Evolutionary conservation across 2,329 filamentous ascomycete species (phyloP).

Genomic region (Talaromyces piceae): DNA sequence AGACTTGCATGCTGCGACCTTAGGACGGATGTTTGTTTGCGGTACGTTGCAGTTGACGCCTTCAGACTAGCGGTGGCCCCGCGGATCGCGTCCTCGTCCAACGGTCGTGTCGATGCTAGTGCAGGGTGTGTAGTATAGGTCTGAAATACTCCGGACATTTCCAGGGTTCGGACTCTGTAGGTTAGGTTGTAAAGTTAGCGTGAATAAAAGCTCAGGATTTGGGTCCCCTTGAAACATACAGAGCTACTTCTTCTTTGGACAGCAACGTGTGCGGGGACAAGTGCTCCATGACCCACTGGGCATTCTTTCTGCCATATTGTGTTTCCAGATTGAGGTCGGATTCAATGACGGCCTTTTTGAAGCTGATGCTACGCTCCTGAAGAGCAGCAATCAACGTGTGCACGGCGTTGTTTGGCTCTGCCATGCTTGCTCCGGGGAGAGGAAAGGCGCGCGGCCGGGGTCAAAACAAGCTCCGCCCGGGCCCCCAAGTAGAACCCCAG

Average conservation of each 20-base stretch:
- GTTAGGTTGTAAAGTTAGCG: neutral
- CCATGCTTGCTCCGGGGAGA: conserved; percentile 11
- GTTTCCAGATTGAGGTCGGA: conserved; percentile 19
- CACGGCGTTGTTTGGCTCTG: conserved; percentile 12
- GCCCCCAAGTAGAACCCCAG: no score
- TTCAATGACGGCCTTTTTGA: conserved; percentile 22
- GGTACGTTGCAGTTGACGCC: conserved; percentile 28
- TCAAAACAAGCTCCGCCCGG: neutral
- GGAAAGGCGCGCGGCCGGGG: neutral
- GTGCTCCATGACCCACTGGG: conserved; percentile 27
- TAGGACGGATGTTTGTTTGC: conserved; percentile 27
- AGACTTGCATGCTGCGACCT: conserved; percentile 25
- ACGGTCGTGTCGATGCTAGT: conserved; percentile 26
- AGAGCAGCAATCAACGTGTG: conserved; percentile 20
- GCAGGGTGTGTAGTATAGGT: conserved; percentile 21
- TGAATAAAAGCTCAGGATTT: neutral
- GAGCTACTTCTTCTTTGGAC: conserved; percentile 31
- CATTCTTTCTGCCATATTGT: conserved; percentile 13
- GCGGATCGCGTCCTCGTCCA: conserved; percentile 33
- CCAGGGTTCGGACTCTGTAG: conserved; percentile 28
- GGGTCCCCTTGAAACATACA: conserved; percentile 20
- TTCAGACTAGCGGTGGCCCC: conserved; percentile 28
- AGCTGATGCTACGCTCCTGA: conserved; percentile 23
- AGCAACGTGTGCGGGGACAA: conserved; percentile 28
- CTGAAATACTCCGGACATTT: conserved; percentile 23